Evolutionary conservation across 2,329 filamentous ascomycete species (phyloP), one percentile per base, ranked within the genome.

Genomic region (Sclerotinia nivalis): DNA sequence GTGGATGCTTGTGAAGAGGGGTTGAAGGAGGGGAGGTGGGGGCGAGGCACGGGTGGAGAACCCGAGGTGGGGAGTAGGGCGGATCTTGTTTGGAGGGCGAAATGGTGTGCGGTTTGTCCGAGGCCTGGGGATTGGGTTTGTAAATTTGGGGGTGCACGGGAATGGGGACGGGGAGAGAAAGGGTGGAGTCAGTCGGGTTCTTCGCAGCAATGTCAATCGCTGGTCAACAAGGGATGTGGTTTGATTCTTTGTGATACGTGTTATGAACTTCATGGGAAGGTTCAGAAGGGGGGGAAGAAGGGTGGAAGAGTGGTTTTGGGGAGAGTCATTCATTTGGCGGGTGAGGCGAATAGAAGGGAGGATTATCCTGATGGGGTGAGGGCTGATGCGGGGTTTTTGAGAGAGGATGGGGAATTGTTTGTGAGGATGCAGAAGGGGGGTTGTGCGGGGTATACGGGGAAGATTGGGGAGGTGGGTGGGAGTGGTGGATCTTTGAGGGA

Each of bases 21-120:
- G 2, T 28, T 50, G 22, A 18, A 22, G 10, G 18, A 31, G 20
- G 66, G 66, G 22, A 65, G n/a, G 31, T 66, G 50, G 64, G 8
- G 54, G 20, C 45, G 50, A 47, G 31, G 47, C 2, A 18, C 18
- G 7, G 54, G 55, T 2, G 52, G 52, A 10, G 47, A 55, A 7
- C 61, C n/a, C 18, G 56, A 58, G 47, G 49, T 2, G 70, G 61
- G 25, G 54, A 73, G 69, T 28, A 55, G 4, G 18, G 69, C 13
- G 67, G 60, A 15, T 66, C 58, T 22, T 56, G 70, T 52, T n/a
- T 76, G 10, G 72, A 52, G 52, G 1, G 69, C 72, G 1, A 74
- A 71, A 47, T 77, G 74, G 73, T 78, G 77, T 64, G 60, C 66
- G 12, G 70, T 78, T 40, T 78, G 77, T 55, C 71, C 75, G 1